These are phyloP conservation scores for Kuraishia capsulata DNA, from an alignment of 805 yeast species.

Conservation along the genomic window DNA sequence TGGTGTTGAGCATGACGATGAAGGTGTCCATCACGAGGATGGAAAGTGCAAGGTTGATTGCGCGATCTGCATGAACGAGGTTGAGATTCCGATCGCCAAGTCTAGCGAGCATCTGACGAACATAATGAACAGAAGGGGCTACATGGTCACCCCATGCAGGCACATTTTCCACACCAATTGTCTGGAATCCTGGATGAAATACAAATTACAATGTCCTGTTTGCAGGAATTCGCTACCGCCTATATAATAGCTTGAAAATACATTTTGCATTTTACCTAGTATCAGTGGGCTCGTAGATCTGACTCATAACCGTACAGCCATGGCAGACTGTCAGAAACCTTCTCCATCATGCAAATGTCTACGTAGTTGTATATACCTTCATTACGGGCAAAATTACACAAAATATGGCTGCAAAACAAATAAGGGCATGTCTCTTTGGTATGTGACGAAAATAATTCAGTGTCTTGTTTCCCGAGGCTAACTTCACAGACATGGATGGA, in stretches of 20 bases:
- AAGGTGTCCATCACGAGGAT: conserved; percentile 14
- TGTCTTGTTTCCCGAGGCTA: not conserved
- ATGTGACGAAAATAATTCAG: too few species aligned
- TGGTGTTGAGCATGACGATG: conserved; percentile 36
- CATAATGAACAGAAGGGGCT: conserved; percentile 29
- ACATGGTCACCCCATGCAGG: conserved; percentile 85
- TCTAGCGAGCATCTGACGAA: conserved; percentile 5
- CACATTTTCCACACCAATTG: conserved; percentile 90
- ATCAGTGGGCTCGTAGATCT: not conserved
- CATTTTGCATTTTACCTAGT: not conserved
- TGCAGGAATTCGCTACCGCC: conserved; percentile 86
- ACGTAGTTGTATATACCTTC: too few species aligned
- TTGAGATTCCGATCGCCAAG: conserved; percentile 45
- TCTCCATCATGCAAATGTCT: too few species aligned
- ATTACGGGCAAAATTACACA: too few species aligned
- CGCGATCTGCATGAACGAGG: conserved; percentile 81
- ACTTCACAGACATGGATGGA: conserved; percentile 85
- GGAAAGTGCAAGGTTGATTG: conserved; percentile 55
- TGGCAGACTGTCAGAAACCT: not conserved
- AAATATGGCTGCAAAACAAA: conserved; percentile 5
- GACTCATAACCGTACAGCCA: not conserved
- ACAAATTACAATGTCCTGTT: conserved; percentile 88
- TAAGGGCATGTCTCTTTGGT: conserved; percentile 69
- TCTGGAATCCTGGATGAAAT: conserved; percentile 87
- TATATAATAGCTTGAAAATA: conserved; percentile 28